A percentile compares a stretch with the other conserved stretches of the same genome.
Conservation (phyloP, 1,284 basidiomycete genomes). For the Apiotrichum akiyoshidainum region DNA sequence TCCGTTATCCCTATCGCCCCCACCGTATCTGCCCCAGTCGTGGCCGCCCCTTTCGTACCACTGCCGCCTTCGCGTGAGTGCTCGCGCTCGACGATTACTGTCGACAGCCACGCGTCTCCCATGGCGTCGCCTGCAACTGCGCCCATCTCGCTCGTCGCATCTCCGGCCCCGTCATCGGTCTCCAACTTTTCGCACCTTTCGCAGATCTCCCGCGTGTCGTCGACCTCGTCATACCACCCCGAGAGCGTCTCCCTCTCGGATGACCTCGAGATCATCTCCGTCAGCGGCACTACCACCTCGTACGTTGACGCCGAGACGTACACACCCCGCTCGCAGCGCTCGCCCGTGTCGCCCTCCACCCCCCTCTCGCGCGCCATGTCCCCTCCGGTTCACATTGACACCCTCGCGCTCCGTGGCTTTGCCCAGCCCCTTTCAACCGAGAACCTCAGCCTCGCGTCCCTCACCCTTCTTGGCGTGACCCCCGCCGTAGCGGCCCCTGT, state of each 20-base stretch:
- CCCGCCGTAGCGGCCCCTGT: neutral
- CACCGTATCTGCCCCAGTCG: no score
- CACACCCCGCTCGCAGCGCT: constrained; percentile 14
- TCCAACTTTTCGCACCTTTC: neutral
- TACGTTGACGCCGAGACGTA: constrained; percentile 22
- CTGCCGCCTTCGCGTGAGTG: neutral
- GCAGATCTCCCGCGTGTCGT: neutral
- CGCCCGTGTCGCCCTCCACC: constrained; percentile 3
- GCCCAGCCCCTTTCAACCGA: neutral
- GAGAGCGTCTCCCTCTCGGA: constrained; percentile 1
- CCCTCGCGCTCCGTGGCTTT: neutral
- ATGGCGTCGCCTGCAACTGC: constrained; percentile 2
- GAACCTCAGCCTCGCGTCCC: neutral
- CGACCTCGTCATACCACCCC: neutral
- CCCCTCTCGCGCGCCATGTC: constrained; percentile 8
- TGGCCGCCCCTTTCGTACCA: no score
- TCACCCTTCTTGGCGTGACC: neutral
- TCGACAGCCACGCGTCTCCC: neutral
- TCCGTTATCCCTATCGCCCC: neutral
- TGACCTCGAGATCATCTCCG: constrained; percentile 15
- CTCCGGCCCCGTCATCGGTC: constrained; percentile 1
- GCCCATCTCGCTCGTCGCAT: constrained; percentile 3
- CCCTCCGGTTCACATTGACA: constrained; percentile 1
- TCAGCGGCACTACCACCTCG: constrained; percentile 10
- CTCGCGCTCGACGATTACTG: neutral